These are phyloP conservation scores for Vitis rupestris DNA, from an alignment of 164 flowering plant species.

Conservation along the genomic window DNA sequence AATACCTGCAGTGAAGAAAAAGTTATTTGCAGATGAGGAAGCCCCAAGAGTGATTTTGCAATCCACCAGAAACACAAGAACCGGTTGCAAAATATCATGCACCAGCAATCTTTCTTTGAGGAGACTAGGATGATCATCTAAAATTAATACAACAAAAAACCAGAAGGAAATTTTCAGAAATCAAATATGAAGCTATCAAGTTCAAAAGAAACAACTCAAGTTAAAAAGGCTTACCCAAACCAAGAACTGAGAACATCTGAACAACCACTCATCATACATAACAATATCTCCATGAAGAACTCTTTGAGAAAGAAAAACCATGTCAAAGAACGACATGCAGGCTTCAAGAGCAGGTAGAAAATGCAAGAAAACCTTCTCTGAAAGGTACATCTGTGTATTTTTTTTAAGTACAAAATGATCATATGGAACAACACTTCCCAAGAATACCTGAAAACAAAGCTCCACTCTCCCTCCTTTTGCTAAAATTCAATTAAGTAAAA, in stretches of 20 bases:
- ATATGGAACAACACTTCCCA: neutral
- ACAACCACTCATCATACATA: constrained; percentile 53
- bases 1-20: constrained; percentile 57
- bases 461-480: neutral
- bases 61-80: constrained; percentile 79
- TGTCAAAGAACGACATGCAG: constrained; percentile 41
- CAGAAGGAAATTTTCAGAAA: neutral
- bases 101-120: constrained; percentile 32
- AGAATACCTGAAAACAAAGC: neutral
- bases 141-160: constrained; percentile 8
- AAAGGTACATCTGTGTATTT: constrained; percentile 22
- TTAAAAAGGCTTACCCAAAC: constrained; percentile 63
- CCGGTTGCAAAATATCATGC: constrained; percentile 36
- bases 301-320: constrained; percentile 41
- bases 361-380: constrained; percentile 38
- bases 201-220: constrained; percentile 5
- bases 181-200: neutral
- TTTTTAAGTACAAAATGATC: constrained; percentile 3
- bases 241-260: constrained; percentile 47
- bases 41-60: constrained; percentile 37
- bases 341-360: constrained; percentile 53
- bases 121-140: constrained; percentile 47
- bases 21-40: constrained; percentile 40
- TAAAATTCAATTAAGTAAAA: neutral
- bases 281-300: constrained; percentile 27